Evolutionary conservation across 2,329 filamentous ascomycete species (phyloP), one percentile per base, ranked within the genome.

Genomic region (Macrophomina tecta): DNA sequence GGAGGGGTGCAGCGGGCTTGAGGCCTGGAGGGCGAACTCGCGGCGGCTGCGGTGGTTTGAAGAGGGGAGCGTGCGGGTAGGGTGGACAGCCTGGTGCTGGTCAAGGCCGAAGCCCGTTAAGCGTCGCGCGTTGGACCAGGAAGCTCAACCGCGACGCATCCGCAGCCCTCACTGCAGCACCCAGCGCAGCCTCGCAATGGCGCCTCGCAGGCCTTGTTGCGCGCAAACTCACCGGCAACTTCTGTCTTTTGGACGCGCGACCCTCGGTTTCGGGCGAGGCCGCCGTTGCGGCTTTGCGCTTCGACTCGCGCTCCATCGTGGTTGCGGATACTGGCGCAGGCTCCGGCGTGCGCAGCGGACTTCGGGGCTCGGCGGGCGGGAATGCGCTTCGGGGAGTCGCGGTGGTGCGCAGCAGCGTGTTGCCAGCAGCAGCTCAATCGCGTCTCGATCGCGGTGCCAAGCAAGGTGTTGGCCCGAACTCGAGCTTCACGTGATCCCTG

Each of bases 231-330:
- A 88, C 86, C 80, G 85, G 82, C 68, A 85, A 73, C 79, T 86
- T 87, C 77, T 84, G 82, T 75, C 85, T 84, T 82, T 89, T 89
- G 69, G 83, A 79, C 73, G 84, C 82, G 75, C 84, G 85, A 72
- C 82, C 81, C 69, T 84, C 84, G 71, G 77, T 75, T 64, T 86
- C 85, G 64, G 83, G 80, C 71, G 80, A 81, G 70, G 79, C 80
- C 69, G 79, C 78, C 72, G 76, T 75, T 65, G 81, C 80, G 51
- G 82, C 82, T 78, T 87, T 88, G 77, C 87, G 84, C 82, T 89
- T 89, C 70, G 80, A 75, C 69, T 77, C 78, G 72, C 78, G 79
- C 70, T 82, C 80, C 80, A 82, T 79, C 70, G 56, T 62, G 48
- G 30, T 11, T 48, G 28, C 38, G 32, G 55, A 23, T 46, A n/a